Evolutionary conservation across 2,329 filamentous ascomycete species (phyloP).

Genomic region (Colletotrichum shisoi): DNA sequence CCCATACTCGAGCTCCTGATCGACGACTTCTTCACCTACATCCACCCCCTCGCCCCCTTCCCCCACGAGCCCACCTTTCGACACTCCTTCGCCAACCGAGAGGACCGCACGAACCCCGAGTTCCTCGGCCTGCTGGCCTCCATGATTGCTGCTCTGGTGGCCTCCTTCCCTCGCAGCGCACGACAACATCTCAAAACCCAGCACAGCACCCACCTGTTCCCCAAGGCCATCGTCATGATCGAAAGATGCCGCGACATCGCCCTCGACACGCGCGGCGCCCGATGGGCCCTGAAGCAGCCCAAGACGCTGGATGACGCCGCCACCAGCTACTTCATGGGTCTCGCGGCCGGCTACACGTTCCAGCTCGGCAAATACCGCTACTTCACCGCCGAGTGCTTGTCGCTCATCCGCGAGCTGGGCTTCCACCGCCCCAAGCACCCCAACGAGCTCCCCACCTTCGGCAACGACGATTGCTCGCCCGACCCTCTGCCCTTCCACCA

Average conservation of each 20-base stretch:
- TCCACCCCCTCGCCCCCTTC: constrained; percentile 78
- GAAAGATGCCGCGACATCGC: constrained; percentile 75
- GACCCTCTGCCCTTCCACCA: constrained; percentile 67
- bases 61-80: constrained; percentile 82
- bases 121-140: constrained; percentile 76
- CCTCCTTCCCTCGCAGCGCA: constrained; percentile 77
- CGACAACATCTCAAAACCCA: constrained; percentile 73
- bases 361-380: constrained; percentile 72
- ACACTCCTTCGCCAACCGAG: constrained; percentile 69
- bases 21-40: constrained; percentile 84
- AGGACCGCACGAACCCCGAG: constrained; percentile 70
- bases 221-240: constrained; percentile 73
- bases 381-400: constrained; percentile 76
- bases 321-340: constrained; percentile 77
- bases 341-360: constrained; percentile 72
- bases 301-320: constrained; percentile 65
- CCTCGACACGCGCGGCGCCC: constrained; percentile 69
- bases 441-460: constrained; percentile 52
- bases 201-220: constrained; percentile 70
- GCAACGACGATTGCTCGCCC: constrained; percentile 50
- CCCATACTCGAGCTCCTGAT: constrained; percentile 73
- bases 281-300: constrained; percentile 57
- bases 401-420: constrained; percentile 72
- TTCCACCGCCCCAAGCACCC: constrained; percentile 65
- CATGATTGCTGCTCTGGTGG: constrained; percentile 77